Percentiles rank a stretch among this genome's conserved stretches.
Conservation (phyloP, 768 basidiomycete species). For the Agaricus sinodeliciosus region DNA sequence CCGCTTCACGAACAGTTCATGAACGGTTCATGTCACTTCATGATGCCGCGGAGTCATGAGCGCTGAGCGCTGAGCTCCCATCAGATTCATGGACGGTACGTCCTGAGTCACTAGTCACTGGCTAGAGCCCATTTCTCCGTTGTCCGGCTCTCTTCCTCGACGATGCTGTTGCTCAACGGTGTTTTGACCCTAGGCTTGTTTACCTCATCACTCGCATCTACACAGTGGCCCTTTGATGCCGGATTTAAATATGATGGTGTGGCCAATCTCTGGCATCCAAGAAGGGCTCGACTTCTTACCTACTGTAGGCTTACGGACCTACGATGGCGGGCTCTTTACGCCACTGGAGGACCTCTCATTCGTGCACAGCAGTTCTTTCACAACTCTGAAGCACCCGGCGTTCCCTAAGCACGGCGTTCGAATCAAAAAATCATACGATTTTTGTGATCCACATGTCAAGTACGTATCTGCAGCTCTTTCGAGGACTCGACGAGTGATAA, state of each 20-base stretch:
- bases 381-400: constrained; percentile 35
- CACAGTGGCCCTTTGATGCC: neutral
- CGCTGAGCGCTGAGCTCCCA: too few relatives aligned
- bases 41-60: too few relatives aligned
- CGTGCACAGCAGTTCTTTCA: constrained; percentile 26
- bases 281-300: neutral
- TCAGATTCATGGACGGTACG: too few relatives aligned
- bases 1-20: too few relatives aligned
- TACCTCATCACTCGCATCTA: neutral
- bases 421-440: constrained; percentile 47
- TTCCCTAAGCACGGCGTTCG: constrained; percentile 48
- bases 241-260: too few relatives aligned
- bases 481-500: neutral
- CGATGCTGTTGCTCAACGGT: neutral
- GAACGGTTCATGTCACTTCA: too few relatives aligned
- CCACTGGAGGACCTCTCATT: constrained; percentile 27
- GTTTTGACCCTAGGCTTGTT: neutral
- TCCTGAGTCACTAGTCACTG: too few relatives aligned
- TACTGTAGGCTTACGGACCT: constrained; percentile 5
- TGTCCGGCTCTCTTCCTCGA: neutral
- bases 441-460: constrained; percentile 58
- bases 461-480: constrained; percentile 14
- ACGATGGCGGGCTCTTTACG: constrained; percentile 26
- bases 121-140: neutral
- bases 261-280: neutral